These are phyloP conservation scores for Phytophthora parvispora DNA, from an alignment of 352 stramenopile species.

Conservation along the genomic window DNA sequence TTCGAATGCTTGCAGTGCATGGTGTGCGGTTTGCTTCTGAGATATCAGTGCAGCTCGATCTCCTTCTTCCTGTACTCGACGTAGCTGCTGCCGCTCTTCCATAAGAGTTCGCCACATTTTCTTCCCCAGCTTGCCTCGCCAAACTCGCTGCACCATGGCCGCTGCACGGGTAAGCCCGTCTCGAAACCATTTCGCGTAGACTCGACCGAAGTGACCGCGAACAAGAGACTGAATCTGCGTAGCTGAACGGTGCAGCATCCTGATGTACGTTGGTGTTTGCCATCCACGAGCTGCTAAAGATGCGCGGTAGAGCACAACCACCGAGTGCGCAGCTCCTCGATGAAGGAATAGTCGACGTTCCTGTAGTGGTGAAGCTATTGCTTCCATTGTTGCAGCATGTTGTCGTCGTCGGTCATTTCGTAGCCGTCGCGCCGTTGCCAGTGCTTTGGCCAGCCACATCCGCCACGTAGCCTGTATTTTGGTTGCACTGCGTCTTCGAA, in stretches of 20 bases:
- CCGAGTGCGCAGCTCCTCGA: conserved; percentile 56
- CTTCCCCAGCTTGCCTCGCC: conserved; percentile 66
- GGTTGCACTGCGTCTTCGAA: conserved; percentile 46
- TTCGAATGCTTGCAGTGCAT: conserved; percentile 58
- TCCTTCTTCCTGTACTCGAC: conserved; percentile 62
- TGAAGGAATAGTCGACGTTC: conserved; percentile 56
- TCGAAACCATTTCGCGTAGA: conserved; percentile 42
- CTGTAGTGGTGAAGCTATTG: conserved; percentile 31
- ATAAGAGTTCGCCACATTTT: conserved; percentile 69
- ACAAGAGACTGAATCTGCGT: conserved; percentile 68
- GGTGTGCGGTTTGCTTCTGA: conserved; percentile 69
- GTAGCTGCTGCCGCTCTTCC: conserved; percentile 47
- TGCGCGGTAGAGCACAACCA: conserved; percentile 58
- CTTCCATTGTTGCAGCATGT: conserved; percentile 37
- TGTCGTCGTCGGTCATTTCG: conserved; percentile 47
- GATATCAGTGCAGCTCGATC: conserved; percentile 70
- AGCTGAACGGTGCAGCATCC: conserved; percentile 49
- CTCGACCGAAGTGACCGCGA: conserved; percentile 57
- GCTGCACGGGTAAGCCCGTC: conserved; percentile 41
- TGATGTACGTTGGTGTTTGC: conserved; percentile 61
- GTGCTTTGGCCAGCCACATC: conserved; percentile 80
- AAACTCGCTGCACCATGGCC: conserved; percentile 61
- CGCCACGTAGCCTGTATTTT: conserved; percentile 82
- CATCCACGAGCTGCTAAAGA: conserved; percentile 66
- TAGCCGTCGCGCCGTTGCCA: conserved; percentile 47